Percentiles rank a stretch among this genome's conserved stretches.
phyloP scores from a whole-genome alignment of 2,329 filamentous ascomycete genomes.

The Alternaria panax region DNA sequence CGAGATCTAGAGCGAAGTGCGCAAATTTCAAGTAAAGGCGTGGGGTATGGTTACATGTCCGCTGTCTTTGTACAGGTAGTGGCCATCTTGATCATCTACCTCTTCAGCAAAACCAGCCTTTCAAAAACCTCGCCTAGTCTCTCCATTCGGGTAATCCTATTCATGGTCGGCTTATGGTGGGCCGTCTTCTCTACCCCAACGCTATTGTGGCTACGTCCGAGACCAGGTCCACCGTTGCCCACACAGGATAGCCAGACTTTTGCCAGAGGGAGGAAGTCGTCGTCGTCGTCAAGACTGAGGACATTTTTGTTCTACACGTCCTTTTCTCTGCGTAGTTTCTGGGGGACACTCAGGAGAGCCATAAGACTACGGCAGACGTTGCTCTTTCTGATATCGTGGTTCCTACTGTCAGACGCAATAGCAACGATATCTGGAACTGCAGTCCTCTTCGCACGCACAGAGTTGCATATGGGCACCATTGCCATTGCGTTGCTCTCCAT shows the following conservation, averaged over 20 bases:
- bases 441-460: slow-evolving; percentile 89
- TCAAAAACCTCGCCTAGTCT: slow-evolving; percentile 76
- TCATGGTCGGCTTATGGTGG: slow-evolving; percentile 89
- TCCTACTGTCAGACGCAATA: slow-evolving; percentile 88
- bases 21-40: slow-evolving; percentile 84
- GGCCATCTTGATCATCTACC: slow-evolving; percentile 75
- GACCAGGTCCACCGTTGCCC: slow-evolving; percentile 80
- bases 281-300: slow-evolving; percentile 18
- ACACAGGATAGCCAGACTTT: slow-evolving; percentile 26
- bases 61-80: slow-evolving; percentile 81
- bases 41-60: slow-evolving; percentile 87
- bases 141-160: slow-evolving; percentile 80
- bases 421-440: slow-evolving; percentile 94
- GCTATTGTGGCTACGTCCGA: slow-evolving; percentile 80
- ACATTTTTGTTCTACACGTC: slow-evolving; percentile 70
- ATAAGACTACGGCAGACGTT: slow-evolving; percentile 73
- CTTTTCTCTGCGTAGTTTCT: slow-evolving; percentile 84
- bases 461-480: slow-evolving; percentile 85
- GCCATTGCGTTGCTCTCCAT: slow-evolving; percentile 88
- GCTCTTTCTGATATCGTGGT: slow-evolving; percentile 84
- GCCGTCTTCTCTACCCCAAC: slow-evolving; percentile 84
- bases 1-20: slow-evolving; percentile 80
- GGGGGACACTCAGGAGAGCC: slow-evolving; percentile 76
- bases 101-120: slow-evolving; percentile 49
- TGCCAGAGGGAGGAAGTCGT: slow-evolving; percentile 15